These are phyloP conservation scores for Cutaneotrichosporon cutaneum DNA, from an alignment of 1,284 basidiomycete genomes.

Conservation along the genomic window DNA sequence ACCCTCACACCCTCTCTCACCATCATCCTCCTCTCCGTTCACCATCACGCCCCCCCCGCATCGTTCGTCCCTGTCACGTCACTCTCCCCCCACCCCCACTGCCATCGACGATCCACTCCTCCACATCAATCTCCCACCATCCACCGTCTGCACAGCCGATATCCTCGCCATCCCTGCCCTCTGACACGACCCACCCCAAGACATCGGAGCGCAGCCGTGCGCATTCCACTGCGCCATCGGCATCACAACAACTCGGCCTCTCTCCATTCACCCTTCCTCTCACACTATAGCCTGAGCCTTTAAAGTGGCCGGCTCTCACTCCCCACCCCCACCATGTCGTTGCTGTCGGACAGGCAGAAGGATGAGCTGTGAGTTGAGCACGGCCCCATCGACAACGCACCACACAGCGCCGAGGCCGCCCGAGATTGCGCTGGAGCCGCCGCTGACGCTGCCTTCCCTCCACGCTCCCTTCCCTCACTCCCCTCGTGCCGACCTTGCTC, in stretches of 20 bases:
- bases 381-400: slow-evolving; percentile 1
- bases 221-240: not conserved
- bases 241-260: slow-evolving; percentile 9
- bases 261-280: slow-evolving; percentile 4
- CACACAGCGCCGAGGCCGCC: not conserved
- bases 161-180: not conserved
- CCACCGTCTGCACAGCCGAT: not conserved
- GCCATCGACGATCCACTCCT: no score
- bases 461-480: not conserved
- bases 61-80: not conserved
- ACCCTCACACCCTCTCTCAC: not conserved
- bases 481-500: not conserved
- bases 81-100: not conserved
- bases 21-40: not conserved
- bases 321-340: slow-evolving; percentile 36
- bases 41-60: no score
- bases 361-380: slow-evolving; percentile 69
- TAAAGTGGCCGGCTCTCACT: not conserved
- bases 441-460: slow-evolving; percentile 4
- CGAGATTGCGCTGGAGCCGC: slow-evolving; percentile 6
- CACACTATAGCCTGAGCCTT: not conserved
- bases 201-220: not conserved
- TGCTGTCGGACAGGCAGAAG: slow-evolving; percentile 72
- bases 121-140: not conserved
- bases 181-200: not conserved